phyloP scores from a whole-genome alignment of 164 flowering plant species.

The Vitis cinerea region DNA sequence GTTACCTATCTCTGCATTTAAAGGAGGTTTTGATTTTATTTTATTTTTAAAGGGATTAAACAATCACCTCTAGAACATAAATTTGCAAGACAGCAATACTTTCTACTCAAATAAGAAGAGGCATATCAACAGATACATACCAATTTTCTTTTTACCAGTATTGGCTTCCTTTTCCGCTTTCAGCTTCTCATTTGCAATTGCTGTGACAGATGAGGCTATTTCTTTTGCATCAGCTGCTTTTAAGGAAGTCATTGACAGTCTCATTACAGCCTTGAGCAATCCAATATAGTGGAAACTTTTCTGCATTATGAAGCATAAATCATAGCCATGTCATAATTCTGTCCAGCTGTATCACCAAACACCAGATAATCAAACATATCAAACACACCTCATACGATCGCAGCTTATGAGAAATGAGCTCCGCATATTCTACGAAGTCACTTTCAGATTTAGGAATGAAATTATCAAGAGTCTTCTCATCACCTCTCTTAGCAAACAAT shows the following conservation, averaged over 20 bases:
- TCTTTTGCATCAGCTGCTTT: conserved; percentile 97
- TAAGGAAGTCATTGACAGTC: conserved; percentile 67
- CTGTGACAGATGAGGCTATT: conserved; percentile 81
- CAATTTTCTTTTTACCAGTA: conserved; percentile 87
- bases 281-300: conserved; percentile 90
- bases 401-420: conserved; percentile 74
- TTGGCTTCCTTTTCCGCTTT: conserved; percentile 94
- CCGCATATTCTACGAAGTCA: conserved; percentile 90
- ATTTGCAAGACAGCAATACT: not conserved
- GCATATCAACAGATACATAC: conserved; percentile 27
- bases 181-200: conserved; percentile 92
- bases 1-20: too few relatives aligned
- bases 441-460: conserved; percentile 91
- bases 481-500: conserved; percentile 64
- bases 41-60: too few relatives aligned
- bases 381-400: conserved; percentile 70
- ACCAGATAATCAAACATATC: not conserved
- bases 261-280: conserved; percentile 83
- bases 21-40: too few relatives aligned
- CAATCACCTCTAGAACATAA: too few relatives aligned
- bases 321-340: not conserved
- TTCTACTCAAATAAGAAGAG: not conserved
- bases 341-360: not conserved
- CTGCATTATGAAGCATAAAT: conserved; percentile 35
- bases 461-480: conserved; percentile 73